These are phyloP conservation scores for Geosmithia morbida DNA, from an alignment of 2,329 filamentous ascomycete genomes.

Conservation along the genomic window DNA sequence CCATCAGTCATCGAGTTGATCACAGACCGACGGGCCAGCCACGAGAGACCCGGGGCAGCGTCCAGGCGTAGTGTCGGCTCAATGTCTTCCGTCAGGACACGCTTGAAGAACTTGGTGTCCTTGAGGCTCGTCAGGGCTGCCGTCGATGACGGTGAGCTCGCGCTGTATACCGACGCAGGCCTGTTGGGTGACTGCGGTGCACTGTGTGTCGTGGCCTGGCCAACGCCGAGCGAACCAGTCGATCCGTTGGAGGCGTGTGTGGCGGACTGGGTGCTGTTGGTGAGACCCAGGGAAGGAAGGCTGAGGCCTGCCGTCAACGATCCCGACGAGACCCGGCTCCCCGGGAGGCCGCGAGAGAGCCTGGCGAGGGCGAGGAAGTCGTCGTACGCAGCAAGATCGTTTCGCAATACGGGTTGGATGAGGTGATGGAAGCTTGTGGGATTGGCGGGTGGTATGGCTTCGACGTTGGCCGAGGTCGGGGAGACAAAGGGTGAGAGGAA, in stretches of 20 bases:
- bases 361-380: conserved; percentile 72
- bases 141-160: conserved; percentile 20
- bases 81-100: conserved; percentile 76
- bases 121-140: conserved; percentile 50
- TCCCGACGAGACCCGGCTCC: conserved; percentile 57
- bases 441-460: conserved; percentile 36
- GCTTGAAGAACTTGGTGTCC: conserved; percentile 90
- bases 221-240: conserved; percentile 39
- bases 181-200: conserved; percentile 45
- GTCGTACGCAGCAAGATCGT: conserved; percentile 65
- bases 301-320: conserved; percentile 38
- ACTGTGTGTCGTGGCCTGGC: conserved; percentile 29
- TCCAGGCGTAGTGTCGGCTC: conserved; percentile 89
- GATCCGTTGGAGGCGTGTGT: conserved; percentile 43
- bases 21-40: conserved; percentile 79
- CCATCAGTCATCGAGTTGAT: conserved; percentile 73
- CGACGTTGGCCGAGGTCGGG: conserved; percentile 21
- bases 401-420: conserved; percentile 68
- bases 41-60: conserved; percentile 78
- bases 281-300: conserved; percentile 25
- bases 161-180: conserved; percentile 36
- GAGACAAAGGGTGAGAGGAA: conserved; percentile 12
- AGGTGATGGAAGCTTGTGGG: conserved; percentile 69
- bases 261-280: conserved; percentile 24
- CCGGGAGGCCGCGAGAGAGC: conserved; percentile 44